phyloP scores from a whole-genome alignment of 129 eudicot species.

The Tagetes erecta region DNA sequence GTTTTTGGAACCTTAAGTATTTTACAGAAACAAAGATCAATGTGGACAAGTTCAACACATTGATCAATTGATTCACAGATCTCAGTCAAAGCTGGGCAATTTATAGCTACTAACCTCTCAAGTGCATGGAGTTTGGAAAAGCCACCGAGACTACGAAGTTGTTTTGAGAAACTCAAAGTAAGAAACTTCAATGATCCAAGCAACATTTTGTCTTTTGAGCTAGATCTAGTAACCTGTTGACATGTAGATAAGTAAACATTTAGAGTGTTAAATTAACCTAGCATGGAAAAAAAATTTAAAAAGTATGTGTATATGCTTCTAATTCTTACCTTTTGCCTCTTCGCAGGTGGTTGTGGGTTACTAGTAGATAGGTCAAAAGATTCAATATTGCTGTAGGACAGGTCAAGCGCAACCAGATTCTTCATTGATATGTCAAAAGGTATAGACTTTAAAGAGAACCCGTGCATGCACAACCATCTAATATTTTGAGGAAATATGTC shows the following conservation, averaged over 20 bases:
- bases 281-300: not conserved
- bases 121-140: conserved; percentile 26
- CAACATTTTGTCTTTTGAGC: not conserved
- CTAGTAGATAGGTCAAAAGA: not conserved
- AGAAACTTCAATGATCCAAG: conserved; percentile 32
- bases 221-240: not conserved
- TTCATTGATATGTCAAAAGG: conserved; percentile 16
- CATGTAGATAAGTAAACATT: not conserved
- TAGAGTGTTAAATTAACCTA: not conserved
- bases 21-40: conserved; percentile 32
- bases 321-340: not conserved
- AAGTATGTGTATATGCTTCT: not conserved
- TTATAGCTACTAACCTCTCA: conserved; percentile 20
- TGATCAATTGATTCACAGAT: conserved; percentile 28
- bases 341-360: not conserved
- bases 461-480: conserved; percentile 36
- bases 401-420: conserved; percentile 26
- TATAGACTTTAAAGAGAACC: not conserved
- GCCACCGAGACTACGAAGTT: conserved; percentile 14
- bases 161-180: conserved; percentile 31
- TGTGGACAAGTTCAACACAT: conserved; percentile 10
- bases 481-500: conserved; percentile 23
- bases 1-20: not conserved
- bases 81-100: conserved; percentile 23
- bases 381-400: conserved; percentile 19